These are phyloP conservation scores for Paramecium biaurelia DNA, from an alignment of 73 alveolate species.

Conservation along the genomic window DNA sequence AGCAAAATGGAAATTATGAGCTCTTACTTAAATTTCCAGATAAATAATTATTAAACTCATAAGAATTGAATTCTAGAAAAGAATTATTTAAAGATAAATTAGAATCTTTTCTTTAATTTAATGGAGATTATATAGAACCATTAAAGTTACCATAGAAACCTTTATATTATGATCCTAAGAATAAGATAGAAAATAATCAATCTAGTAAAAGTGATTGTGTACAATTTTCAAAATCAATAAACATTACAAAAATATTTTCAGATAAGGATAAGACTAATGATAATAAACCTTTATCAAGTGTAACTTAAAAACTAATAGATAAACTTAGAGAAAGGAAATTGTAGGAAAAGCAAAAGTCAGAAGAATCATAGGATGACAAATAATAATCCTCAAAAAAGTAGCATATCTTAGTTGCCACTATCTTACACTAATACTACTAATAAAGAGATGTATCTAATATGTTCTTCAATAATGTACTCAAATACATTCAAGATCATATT, in stretches of 20 bases:
- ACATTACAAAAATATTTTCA: not conserved
- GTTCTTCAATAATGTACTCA: not conserved
- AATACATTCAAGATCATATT: not conserved
- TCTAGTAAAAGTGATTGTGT: not conserved
- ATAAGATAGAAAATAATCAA: not conserved
- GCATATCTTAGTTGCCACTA: not conserved
- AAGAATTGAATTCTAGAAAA: not conserved
- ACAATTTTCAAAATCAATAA: not conserved
- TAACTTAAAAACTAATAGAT: not conserved
- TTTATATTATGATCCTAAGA: not conserved
- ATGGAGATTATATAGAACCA: slow-evolving; percentile 28
- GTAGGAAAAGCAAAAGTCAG: not conserved
- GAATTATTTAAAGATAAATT: not conserved
- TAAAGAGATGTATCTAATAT: slow-evolving; percentile 22
- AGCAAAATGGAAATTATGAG: not conserved
- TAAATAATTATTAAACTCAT: not conserved
- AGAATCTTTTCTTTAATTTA: not conserved
- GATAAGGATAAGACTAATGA: not conserved
- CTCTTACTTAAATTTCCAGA: not conserved
- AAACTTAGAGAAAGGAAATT: not conserved
- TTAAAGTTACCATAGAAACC: not conserved
- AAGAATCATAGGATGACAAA: not conserved
- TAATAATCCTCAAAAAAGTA: not conserved
- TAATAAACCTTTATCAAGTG: not conserved
- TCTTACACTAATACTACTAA: not conserved